These are phyloP conservation scores for Senecio squalidus DNA, from an alignment of 140 eudicot genomes.

Conservation along the genomic window DNA sequence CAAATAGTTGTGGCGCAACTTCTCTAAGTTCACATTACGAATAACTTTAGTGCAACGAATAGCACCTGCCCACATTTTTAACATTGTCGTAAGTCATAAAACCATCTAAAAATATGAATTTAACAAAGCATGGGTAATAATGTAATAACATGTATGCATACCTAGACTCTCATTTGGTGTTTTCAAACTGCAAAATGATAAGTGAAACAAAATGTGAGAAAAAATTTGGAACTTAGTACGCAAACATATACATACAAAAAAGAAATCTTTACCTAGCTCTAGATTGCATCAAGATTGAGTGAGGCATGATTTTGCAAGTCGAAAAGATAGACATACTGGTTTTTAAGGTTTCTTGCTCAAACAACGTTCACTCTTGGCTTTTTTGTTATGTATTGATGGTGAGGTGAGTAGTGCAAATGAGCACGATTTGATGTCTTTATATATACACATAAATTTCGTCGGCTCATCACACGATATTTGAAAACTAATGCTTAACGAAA, in stretches of 20 bases:
- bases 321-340: constrained; percentile 34
- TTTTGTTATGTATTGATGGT: constrained; percentile 19
- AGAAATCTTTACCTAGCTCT: constrained; percentile 36
- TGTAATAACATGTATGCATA: constrained; percentile 18
- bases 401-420: constrained; percentile 23
- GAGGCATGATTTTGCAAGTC: constrained; percentile 27
- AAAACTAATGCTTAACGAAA: background rate
- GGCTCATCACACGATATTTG: background rate
- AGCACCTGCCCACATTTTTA: constrained; percentile 24
- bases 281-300: constrained; percentile 32
- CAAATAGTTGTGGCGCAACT: constrained; percentile 50
- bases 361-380: background rate
- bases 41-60: constrained; percentile 52
- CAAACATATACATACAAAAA: background rate
- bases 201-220: constrained; percentile 22
- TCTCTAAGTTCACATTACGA: constrained; percentile 62
- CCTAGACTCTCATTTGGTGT: constrained; percentile 38
- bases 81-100: background rate
- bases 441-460: constrained; percentile 23
- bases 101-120: background rate
- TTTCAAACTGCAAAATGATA: constrained; percentile 37
- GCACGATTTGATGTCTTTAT: constrained; percentile 25
- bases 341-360: constrained; percentile 11
- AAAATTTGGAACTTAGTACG: background rate
- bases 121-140: constrained; percentile 2